Base-by-base conservation (phyloP, 192 early-diverging fungal species). In the Coemansia brasiliensis region DNA sequence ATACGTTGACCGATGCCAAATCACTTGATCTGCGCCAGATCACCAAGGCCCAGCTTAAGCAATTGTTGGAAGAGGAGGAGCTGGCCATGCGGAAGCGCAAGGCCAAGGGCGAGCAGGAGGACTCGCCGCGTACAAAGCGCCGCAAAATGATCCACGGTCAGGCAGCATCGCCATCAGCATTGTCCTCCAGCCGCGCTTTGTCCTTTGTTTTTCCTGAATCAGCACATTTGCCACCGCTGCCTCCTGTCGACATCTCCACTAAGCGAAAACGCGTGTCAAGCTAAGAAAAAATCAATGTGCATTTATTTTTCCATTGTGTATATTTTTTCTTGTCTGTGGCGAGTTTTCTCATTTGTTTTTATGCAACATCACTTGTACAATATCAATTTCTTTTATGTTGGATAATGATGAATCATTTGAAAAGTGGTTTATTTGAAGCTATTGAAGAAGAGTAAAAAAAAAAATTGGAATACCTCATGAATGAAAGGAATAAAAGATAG, bases 41-140 rank as follows among this genome's bases (percentile, higher is more conserved):
- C 22, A 52, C 46, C 18, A 39, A 42, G 50, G 26, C 26, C 5
- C 42, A 53, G 61, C 40, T 46, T 6, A 17, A 35, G 55, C 63
- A 32, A 5, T 9, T 53, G 21, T 29, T 43, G 16, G 18, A 44
- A 22, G 21, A 40, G 37, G 38, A 63, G 21, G 22, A 39, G 39
- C 44, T 25, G 10, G 44, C 39, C 6, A 1, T 57, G 39, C 25
- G 53, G 43, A 72, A 72, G 27, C 57, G 69, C n/a, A 76, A 76
- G 40, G 54, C 50, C 42, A 54, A 62, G 39, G 67, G 68, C 13
- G 66, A 55, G 41, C 57, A 75, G 21, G 48, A 62, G 39, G 73
- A 69, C 27, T 76, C 73, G 48, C 73, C 73, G 4, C 40, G 63
- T 5, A 65, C 63, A 0, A 76, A 76, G 51, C 66, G 73, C 4